Evolutionary conservation across 495 filamentous ascomycete genomes (phyloP), one percentile per base, ranked within the genome.

Genomic region (Gamarada debralockiae): DNA sequence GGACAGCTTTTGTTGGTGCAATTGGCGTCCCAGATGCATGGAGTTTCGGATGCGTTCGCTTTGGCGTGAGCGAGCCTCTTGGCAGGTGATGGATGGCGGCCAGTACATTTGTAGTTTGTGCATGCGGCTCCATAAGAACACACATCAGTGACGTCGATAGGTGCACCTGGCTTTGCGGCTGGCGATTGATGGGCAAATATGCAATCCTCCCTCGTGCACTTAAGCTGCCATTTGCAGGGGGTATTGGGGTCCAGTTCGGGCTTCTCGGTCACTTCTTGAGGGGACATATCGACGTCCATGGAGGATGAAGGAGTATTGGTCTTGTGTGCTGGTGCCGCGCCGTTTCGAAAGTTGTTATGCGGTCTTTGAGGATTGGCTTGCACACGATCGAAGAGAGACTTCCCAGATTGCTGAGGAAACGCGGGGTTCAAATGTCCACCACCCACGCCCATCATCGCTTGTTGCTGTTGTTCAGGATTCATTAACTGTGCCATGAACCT

Each of bases 11-110:
- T 77, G 65, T 95, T 96, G 34, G 87, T 84, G 75, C 93, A 99
- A 71, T 97, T 87, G 36, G 93, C 91, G 67, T 83, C 96, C 76
- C 92, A 99, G 61, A 83, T 87, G 84, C 93, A 99, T 61, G 96
- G 84, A 64, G 84, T 79, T 64, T 95, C 87, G 43, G 83, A 77
- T 66, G 93, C 86, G 10, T 29, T 29, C 27, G 27, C 5, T 29
- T 29, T 29, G 27, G 10, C 27, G 68, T 90, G 85, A 12, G 82
- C 82, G 29, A 78, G 66, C 65, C 83, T 87, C 54, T 84, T 76
- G 9, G 92, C 90, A 10, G 95, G 93, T 17, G 93, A 97, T 4
- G 93, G 93, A 65, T 99, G 93, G 10, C 87, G 84, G 21, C 82
- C 92, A 1, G 86, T 86, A 61, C 93, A 99, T 68, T 99, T 99